phyloP scores from a whole-genome alignment of 352 stramenopile genomes.

The Globisporangium echinulatum region DNA sequence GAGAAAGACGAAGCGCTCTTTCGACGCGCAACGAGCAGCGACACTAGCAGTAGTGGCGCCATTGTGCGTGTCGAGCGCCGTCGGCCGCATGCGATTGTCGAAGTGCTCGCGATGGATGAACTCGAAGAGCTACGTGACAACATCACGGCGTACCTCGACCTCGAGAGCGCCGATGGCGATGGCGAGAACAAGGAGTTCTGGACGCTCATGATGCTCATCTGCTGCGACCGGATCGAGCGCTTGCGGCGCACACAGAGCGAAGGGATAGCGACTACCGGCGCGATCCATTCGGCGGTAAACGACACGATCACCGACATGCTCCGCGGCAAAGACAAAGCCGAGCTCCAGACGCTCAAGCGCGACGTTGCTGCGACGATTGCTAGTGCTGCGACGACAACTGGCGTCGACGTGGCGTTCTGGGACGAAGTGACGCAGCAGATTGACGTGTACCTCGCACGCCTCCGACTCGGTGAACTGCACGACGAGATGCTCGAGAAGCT shows the following conservation, averaged over 20 bases:
- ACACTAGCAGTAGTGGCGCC: conserved; percentile 3
- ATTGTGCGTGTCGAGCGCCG: conserved; percentile 81
- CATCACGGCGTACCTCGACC: conserved; percentile 87
- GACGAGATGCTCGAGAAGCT: conserved; percentile 92
- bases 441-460: conserved; percentile 87
- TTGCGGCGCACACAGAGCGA: conserved; percentile 55
- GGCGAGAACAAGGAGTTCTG: conserved; percentile 82
- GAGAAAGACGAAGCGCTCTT: conserved; percentile 63
- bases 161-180: conserved; percentile 57
- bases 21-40: not conserved
- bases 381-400: conserved; percentile 37
- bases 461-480: conserved; percentile 87
- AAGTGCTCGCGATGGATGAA: conserved; percentile 76
- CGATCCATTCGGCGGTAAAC: conserved; percentile 83
- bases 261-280: conserved; percentile 22
- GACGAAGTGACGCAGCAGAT: conserved; percentile 90
- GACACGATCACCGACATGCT: conserved; percentile 89
- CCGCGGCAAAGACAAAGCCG: conserved; percentile 54
- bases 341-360: conserved; percentile 38
- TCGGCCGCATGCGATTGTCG: conserved; percentile 55
- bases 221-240: conserved; percentile 61
- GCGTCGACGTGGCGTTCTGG: conserved; percentile 93
- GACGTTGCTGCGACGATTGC: conserved; percentile 71
- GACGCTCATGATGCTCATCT: conserved; percentile 74
- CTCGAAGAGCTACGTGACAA: conserved; percentile 82